Evolutionary conservation across 1,139 yeast species (phyloP).

Genomic region (Hanseniaspora uvarum): DNA sequence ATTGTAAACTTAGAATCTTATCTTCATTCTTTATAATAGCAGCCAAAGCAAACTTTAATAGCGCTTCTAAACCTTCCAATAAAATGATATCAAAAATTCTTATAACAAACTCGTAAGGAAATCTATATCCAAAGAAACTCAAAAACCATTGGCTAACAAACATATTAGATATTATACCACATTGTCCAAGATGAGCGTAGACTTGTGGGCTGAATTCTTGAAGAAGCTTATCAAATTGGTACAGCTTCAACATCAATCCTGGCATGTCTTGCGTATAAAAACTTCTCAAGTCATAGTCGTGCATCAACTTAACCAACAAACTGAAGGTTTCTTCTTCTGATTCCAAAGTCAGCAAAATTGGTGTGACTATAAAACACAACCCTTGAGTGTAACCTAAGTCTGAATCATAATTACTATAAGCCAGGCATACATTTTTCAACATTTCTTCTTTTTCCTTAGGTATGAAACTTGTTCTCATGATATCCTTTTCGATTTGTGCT

Average conservation of each 20-base stretch:
- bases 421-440: conserved; percentile 64
- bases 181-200: conserved; percentile 64
- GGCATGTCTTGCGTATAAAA: conserved; percentile 85
- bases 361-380: conserved; percentile 85
- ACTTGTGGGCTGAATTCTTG: conserved; percentile 51
- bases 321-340: conserved; percentile 77
- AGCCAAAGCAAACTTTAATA: conserved; percentile 70
- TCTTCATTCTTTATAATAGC: conserved; percentile 59
- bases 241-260: conserved; percentile 71
- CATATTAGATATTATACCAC: conserved; percentile 84
- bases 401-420: conserved; percentile 74
- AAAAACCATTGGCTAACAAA: conserved; percentile 95
- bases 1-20: conserved; percentile 48
- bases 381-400: conserved; percentile 98
- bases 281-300: conserved; percentile 64
- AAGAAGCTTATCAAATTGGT: conserved; percentile 72
- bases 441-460: conserved; percentile 49
- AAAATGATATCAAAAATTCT: conserved; percentile 76
- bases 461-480: conserved; percentile 75
- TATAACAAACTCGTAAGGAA: conserved; percentile 74
- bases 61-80: conserved; percentile 79
- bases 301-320: conserved; percentile 71
- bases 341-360: conserved; percentile 65
- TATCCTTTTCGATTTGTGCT: conserved; percentile 67
- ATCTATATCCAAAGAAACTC: conserved; percentile 85